A percentile compares a stretch with the other conserved stretches of the same genome.
Evolutionary conservation across 208 protist genomes (phyloP).

Genomic region (Crithidia expoeki): DNA sequence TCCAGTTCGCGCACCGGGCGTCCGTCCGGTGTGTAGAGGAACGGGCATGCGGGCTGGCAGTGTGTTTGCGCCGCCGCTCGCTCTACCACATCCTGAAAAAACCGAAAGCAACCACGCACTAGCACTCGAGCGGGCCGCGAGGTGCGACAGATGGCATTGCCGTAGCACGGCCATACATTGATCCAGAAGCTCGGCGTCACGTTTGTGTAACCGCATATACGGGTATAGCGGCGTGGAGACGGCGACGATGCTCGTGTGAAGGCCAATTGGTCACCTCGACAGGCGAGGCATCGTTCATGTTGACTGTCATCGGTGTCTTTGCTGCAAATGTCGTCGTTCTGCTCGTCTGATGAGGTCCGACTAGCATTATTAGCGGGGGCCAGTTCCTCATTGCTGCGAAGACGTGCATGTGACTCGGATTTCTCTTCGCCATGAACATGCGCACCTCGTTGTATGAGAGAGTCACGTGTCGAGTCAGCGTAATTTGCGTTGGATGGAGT

Average conservation of each 20-base stretch:
- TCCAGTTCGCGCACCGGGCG: constrained; percentile 10
- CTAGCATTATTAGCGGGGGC: too few relatives aligned
- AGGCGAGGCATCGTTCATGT: too few relatives aligned
- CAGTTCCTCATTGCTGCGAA: too few relatives aligned
- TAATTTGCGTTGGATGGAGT: too few relatives aligned
- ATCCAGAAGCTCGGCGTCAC: constrained; percentile 29
- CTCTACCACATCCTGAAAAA: constrained; percentile 30
- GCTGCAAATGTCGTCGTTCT: too few relatives aligned
- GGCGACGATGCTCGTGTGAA: not conserved
- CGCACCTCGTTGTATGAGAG: too few relatives aligned
- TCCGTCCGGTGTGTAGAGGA: constrained; percentile 34
- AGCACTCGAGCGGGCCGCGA: constrained; percentile 20
- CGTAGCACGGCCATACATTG: constrained; percentile 32
- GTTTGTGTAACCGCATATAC: not conserved
- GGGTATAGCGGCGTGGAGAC: not conserved
- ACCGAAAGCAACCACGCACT: constrained; percentile 23
- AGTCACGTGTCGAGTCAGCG: too few relatives aligned
- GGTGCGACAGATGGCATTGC: not conserved
- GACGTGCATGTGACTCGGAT: too few relatives aligned
- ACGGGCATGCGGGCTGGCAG: constrained; percentile 17
- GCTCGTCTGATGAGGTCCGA: too few relatives aligned
- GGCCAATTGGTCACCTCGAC: not conserved
- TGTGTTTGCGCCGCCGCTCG: constrained; percentile 16
- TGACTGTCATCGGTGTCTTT: too few relatives aligned
- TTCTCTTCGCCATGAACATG: too few relatives aligned